Evolutionary conservation across 2,329 filamentous ascomycete genomes (phyloP).

Genomic region (Microdochium paspali): DNA sequence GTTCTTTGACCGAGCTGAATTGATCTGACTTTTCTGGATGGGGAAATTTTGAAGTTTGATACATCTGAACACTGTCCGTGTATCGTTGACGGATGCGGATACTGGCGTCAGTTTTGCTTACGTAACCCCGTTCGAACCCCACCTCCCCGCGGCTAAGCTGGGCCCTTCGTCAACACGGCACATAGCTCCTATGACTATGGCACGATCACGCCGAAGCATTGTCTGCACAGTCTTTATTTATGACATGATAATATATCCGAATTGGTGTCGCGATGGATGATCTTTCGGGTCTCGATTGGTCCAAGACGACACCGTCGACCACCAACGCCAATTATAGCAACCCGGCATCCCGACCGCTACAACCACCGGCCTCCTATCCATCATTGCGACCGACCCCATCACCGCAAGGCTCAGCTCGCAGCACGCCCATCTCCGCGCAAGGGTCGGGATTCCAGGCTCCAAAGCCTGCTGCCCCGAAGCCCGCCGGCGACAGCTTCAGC

Average conservation of each 20-base stretch:
- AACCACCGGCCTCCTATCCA: constrained; percentile 15
- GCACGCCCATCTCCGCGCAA: constrained; percentile 45
- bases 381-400: constrained; percentile 47
- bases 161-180: no score
- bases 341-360: neutral
- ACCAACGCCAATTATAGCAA: constrained; percentile 3
- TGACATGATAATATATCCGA: constrained; percentile 15
- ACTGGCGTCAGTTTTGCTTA: no score
- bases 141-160: no score
- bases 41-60: no score
- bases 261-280: constrained; percentile 18
- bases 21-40: no score
- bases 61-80: no score
- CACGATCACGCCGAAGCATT: no score
- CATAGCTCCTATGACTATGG: no score
- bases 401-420: constrained; percentile 43
- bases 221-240: constrained; percentile 1
- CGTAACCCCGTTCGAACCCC: no score
- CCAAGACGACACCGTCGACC: constrained; percentile 16
- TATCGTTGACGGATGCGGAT: no score
- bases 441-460: constrained; percentile 30
- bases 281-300: constrained; percentile 23
- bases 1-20: no score
- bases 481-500: constrained; percentile 66
- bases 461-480: constrained; percentile 37